Conservation (phyloP, 2,329 filamentous ascomycete genomes). For the Aspergillus sp. region DNA sequence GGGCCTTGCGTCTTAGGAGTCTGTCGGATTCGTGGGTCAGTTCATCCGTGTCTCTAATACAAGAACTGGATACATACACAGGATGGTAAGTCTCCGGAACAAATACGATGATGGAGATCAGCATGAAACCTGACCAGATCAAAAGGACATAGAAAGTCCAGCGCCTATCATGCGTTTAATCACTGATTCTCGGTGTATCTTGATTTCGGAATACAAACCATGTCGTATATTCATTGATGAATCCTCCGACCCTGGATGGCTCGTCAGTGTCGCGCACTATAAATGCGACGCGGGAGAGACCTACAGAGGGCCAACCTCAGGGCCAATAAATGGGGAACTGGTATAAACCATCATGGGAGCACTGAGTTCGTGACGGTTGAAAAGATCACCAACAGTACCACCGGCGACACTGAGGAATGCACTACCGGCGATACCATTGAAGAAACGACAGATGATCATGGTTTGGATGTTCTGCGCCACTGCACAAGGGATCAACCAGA, state of each 20-base stretch:
- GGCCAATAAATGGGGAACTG: constrained; percentile 52
- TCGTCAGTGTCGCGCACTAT: neutral
- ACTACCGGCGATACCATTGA: constrained; percentile 46
- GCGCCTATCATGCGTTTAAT: constrained; percentile 39
- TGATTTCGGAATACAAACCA: constrained; percentile 45
- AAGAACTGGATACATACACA: constrained; percentile 26
- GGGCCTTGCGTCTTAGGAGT: constrained; percentile 66
- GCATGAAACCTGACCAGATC: constrained; percentile 67
- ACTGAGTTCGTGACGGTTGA: constrained; percentile 60
- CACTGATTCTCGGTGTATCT: constrained; percentile 1
- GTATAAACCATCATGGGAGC: constrained; percentile 79
- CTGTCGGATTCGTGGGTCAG: constrained; percentile 10
- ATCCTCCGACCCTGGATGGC: constrained; percentile 56
- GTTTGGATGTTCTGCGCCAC: constrained; percentile 76
- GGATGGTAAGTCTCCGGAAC: constrained; percentile 83
- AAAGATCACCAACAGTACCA: constrained; percentile 78
- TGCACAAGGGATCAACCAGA: constrained; percentile 76
- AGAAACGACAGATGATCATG: constrained; percentile 69
- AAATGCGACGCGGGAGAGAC: constrained; percentile 5
- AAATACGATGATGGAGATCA: constrained; percentile 59
- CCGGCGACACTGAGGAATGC: constrained; percentile 64
- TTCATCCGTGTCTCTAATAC: neutral
- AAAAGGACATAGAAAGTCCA: constrained; percentile 81
- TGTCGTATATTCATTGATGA: constrained; percentile 67
- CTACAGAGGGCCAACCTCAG: constrained; percentile 50